Conservation (phyloP, 208 protist species). For the Strigomonas galati region DNA sequence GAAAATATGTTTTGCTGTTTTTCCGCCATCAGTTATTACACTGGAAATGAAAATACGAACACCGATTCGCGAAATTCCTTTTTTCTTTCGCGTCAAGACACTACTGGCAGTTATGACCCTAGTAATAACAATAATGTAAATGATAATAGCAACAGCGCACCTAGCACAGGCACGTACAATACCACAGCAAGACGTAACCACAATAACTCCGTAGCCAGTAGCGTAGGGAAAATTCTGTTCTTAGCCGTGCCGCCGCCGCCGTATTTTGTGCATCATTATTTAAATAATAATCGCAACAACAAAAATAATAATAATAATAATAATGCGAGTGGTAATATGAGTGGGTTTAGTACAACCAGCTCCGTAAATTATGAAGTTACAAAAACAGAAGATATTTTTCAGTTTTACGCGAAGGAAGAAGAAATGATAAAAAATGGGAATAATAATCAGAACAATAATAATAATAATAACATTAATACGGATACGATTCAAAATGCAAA, state of each 20-base stretch:
- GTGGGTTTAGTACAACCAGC: neutral
- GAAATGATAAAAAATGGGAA: neutral
- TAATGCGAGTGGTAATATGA: neutral
- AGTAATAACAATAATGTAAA: too few relatives aligned
- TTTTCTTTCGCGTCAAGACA: neutral
- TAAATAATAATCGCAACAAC: neutral
- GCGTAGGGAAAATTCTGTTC: neutral
- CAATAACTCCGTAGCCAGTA: too few relatives aligned
- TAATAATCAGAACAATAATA: neutral
- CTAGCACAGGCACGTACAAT: neutral
- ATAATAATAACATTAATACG: conserved; percentile 9
- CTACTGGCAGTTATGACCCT: too few relatives aligned
- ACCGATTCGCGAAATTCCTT: neutral
- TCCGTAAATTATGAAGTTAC: neutral
- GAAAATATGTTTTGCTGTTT: neutral
- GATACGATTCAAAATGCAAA: neutral
- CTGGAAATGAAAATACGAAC: neutral
- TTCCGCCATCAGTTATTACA: neutral
- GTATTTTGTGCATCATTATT: neutral
- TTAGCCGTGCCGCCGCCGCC: neutral
- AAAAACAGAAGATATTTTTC: neutral
- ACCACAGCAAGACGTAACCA: too few relatives aligned
- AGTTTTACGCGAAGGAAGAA: conserved; percentile 1
- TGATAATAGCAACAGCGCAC: too few relatives aligned
- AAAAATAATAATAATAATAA: neutral